Conservation (phyloP, 345 rosid species). For the Euphorbia lathyris region DNA sequence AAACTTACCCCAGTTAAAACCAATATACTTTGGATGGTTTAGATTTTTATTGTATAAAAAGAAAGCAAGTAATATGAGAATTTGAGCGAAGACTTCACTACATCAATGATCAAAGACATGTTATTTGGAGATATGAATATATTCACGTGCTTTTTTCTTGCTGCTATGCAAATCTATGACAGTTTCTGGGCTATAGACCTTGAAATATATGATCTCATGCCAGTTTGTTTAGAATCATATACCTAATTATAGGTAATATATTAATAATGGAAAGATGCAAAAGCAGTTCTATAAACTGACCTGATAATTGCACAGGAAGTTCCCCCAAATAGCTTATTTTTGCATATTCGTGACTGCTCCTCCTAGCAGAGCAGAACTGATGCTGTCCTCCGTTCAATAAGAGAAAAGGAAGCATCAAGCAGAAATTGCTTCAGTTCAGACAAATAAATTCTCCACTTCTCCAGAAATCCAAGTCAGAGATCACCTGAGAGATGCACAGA, state of each 20-base stretch:
- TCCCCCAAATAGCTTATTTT: neutral
- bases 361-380: neutral
- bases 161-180: too few species aligned
- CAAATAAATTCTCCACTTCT: constrained; percentile 5
- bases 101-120: neutral
- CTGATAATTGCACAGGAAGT: constrained; percentile 1
- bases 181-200: too few species aligned
- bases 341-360: neutral
- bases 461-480: neutral
- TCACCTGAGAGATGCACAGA: neutral
- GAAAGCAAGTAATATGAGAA: neutral
- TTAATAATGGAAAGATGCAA: neutral
- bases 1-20: neutral
- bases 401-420: constrained; percentile 1
- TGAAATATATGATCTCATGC: neutral
- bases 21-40: neutral
- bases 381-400: neutral
- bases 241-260: neutral
- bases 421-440: neutral
- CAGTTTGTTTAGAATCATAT: neutral
- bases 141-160: too few species aligned
- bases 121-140: neutral
- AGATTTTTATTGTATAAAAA: neutral
- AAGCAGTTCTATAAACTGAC: constrained; percentile 4
- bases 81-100: neutral